A percentile compares a stretch with the other conserved stretches of the same genome.
phyloP scores from a whole-genome alignment of 768 basidiomycete species.

The Boletus reticulatus region DNA sequence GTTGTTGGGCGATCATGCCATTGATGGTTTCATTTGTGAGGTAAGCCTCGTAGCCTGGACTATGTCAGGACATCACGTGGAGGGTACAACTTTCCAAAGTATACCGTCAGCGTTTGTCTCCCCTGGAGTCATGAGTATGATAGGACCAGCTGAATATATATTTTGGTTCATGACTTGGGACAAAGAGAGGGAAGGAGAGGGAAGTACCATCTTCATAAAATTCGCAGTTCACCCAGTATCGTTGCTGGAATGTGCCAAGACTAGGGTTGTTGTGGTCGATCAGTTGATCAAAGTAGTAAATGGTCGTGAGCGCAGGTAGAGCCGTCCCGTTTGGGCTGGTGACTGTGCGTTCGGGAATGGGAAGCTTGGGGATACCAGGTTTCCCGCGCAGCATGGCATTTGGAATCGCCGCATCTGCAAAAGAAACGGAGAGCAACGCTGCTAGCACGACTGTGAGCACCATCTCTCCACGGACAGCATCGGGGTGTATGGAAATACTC shows the following conservation, averaged over 20 bases:
- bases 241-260: conserved; percentile 75
- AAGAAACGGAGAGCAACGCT: conserved; percentile 6
- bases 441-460: conserved; percentile 3
- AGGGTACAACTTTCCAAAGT: neutral
- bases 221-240: conserved; percentile 68
- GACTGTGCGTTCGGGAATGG: conserved; percentile 5
- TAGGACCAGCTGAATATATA: conserved; percentile 20
- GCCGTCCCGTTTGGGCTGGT: conserved; percentile 23
- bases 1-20: conserved; percentile 63
- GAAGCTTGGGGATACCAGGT: conserved; percentile 14
- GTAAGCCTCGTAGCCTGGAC: conserved; percentile 41
- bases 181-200: neutral
- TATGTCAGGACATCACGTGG: neutral
- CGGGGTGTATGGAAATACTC: neutral
- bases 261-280: conserved; percentile 52
- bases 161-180: neutral
- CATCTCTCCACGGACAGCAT: conserved; percentile 8
- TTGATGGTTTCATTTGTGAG: conserved; percentile 63
- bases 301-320: conserved; percentile 25
- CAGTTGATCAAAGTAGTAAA: conserved; percentile 31
- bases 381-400: conserved; percentile 20
- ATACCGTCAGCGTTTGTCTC: conserved; percentile 52
- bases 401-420: conserved; percentile 20
- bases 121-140: conserved; percentile 51
- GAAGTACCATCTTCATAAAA: conserved; percentile 53